phyloP scores from a whole-genome alignment of 805 yeast species.

The Cyberlindnera veronae region DNA sequence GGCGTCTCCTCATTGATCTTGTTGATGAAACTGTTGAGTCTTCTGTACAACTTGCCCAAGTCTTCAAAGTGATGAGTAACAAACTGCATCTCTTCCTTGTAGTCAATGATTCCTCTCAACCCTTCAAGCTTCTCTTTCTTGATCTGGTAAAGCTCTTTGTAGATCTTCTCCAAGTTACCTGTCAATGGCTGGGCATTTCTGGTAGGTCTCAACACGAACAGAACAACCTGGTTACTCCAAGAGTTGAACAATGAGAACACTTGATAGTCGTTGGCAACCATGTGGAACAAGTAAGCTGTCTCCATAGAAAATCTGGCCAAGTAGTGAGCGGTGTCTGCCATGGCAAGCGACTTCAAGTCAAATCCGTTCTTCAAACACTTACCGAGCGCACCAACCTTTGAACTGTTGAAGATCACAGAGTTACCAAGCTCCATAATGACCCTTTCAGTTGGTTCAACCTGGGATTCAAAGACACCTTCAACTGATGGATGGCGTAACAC shows the following conservation, averaged over 20 bases:
- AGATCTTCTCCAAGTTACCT: constrained; percentile 48
- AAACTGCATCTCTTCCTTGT: constrained; percentile 51
- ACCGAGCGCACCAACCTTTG: constrained; percentile 79
- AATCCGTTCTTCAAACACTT: constrained; percentile 85
- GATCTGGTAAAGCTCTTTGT: constrained; percentile 46
- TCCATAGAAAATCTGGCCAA: constrained; percentile 53
- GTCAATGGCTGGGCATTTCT: constrained; percentile 63
- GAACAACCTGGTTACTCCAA: constrained; percentile 47
- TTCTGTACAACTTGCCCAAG: constrained; percentile 50
- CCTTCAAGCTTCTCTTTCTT: constrained; percentile 44
- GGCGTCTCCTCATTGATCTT: constrained; percentile 64
- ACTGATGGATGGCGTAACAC: constrained; percentile 59
- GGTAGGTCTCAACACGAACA: constrained; percentile 68
- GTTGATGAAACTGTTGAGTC: constrained; percentile 49
- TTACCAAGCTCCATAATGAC: constrained; percentile 79
- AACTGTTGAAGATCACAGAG: constrained; percentile 63
- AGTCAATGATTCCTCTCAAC: constrained; percentile 46
- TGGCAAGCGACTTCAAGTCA: constrained; percentile 50
- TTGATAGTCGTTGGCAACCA: constrained; percentile 71
- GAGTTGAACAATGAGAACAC: constrained; percentile 65
- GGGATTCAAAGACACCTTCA: constrained; percentile 72
- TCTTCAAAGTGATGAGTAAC: constrained; percentile 54
- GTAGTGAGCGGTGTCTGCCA: constrained; percentile 48
- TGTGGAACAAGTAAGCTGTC: constrained; percentile 62
- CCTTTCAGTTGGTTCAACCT: constrained; percentile 63